Conservation (phyloP, 805 yeast species). For the Pichia scutulata region DNA sequence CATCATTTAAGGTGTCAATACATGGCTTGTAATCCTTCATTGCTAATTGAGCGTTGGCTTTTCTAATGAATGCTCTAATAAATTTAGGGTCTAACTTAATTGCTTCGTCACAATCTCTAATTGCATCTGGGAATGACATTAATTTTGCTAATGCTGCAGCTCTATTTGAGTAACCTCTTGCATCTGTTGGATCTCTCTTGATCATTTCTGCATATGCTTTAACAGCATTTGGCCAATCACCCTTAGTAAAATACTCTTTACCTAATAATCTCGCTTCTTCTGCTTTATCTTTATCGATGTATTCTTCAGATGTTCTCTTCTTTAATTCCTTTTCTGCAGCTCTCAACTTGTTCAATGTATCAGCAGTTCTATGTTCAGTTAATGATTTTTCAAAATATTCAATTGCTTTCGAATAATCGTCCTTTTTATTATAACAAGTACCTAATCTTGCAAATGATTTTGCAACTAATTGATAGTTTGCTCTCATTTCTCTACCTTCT, state of each 20-base stretch:
- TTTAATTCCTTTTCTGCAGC: slow-evolving; percentile 80
- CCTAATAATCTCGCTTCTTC: slow-evolving; percentile 94
- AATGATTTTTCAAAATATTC: slow-evolving; percentile 80
- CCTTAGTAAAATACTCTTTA: slow-evolving; percentile 78
- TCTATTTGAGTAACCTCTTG: slow-evolving; percentile 94
- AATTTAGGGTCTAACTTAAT: slow-evolving; percentile 82
- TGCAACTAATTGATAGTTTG: slow-evolving; percentile 87
- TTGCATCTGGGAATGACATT: slow-evolving; percentile 95
- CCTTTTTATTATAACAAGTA: slow-evolving; percentile 66
- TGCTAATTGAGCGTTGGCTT: slow-evolving; percentile 89
- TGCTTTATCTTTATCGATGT: slow-evolving; percentile 85
- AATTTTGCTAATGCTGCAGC: slow-evolving; percentile 95
- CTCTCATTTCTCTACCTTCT: slow-evolving; percentile 80
- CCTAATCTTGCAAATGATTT: slow-evolving; percentile 93
- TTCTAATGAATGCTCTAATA: slow-evolving; percentile 92
- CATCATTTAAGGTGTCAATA: slow-evolving; percentile 71
- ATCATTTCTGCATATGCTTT: slow-evolving; percentile 92
- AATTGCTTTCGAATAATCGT: slow-evolving; percentile 65
- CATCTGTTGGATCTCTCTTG: slow-evolving; percentile 94
- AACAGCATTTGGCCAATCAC: slow-evolving; percentile 96
- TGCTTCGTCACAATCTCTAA: slow-evolving; percentile 85
- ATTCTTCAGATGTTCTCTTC: slow-evolving; percentile 65
- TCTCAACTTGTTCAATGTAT: slow-evolving; percentile 80
- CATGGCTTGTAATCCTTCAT: slow-evolving; percentile 80
- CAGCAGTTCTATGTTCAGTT: slow-evolving; percentile 97